Percentiles rank a stretch among this genome's conserved stretches.
These are phyloP conservation scores for Boletus coccyginus DNA, from an alignment of 768 basidiomycete species.

Conservation along the genomic window DNA sequence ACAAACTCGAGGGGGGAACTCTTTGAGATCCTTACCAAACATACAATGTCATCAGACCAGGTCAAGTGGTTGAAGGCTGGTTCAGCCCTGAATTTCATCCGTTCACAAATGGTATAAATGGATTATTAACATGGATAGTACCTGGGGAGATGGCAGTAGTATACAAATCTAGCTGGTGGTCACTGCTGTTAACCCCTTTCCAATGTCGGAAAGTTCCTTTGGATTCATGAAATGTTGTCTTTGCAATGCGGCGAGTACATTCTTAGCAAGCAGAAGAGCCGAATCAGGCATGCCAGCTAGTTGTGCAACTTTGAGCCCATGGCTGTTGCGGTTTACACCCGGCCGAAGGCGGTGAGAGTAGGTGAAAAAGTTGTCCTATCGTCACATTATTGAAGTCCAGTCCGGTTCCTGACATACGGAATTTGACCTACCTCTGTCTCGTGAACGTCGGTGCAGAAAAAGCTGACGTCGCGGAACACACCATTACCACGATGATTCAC, in stretches of 20 bases:
- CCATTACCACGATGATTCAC: slow-evolving; percentile 39
- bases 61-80: slow-evolving; percentile 88
- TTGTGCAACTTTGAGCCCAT: slow-evolving; percentile 86
- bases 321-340: slow-evolving; percentile 88
- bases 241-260: slow-evolving; percentile 45
- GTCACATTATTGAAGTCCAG: background rate
- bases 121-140: background rate
- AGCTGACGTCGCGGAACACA: slow-evolving; percentile 61
- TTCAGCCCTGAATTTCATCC: slow-evolving; percentile 87
- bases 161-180: slow-evolving; percentile 4
- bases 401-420: background rate
- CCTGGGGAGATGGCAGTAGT: background rate
- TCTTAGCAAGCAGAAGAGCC: slow-evolving; percentile 59
- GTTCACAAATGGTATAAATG: slow-evolving; percentile 45
- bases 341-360: slow-evolving; percentile 80
- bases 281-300: slow-evolving; percentile 77
- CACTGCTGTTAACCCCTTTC: slow-evolving; percentile 24
- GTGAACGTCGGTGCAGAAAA: slow-evolving; percentile 88
- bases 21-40: slow-evolving; percentile 71
- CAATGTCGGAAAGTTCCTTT: slow-evolving; percentile 32
- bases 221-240: slow-evolving; percentile 23
- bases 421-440: slow-evolving; percentile 61
- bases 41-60: slow-evolving; percentile 91
- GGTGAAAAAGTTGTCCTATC: slow-evolving; percentile 71
- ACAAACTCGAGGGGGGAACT: slow-evolving; percentile 59